Conservation (phyloP, 2,329 filamentous ascomycete genomes). For the Aspergillus sp. region DNA sequence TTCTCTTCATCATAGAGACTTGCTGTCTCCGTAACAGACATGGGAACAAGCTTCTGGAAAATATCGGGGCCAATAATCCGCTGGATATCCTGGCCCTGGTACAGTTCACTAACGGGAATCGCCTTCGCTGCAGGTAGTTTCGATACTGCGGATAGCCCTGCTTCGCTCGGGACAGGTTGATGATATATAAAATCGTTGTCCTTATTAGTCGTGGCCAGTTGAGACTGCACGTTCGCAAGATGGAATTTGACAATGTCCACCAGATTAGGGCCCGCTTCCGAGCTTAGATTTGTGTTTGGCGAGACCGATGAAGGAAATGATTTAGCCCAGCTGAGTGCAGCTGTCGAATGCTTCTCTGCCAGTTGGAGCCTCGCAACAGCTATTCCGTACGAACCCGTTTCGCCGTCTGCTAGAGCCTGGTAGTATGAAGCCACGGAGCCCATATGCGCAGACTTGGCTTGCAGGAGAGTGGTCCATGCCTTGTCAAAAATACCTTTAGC, state of each 20-base stretch:
- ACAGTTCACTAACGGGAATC: slow-evolving; percentile 93
- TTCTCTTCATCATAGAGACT: slow-evolving; percentile 99
- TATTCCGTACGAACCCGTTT: slow-evolving; percentile 80
- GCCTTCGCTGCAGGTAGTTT: slow-evolving; percentile 95
- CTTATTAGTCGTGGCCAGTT: slow-evolving; percentile 72
- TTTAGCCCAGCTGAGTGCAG: slow-evolving; percentile 73
- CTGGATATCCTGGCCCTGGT: slow-evolving; percentile 95
- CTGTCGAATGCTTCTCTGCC: slow-evolving; percentile 74
- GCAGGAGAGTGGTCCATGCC: slow-evolving; percentile 74
- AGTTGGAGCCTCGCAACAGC: slow-evolving; percentile 80
- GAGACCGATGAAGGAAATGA: slow-evolving; percentile 79
- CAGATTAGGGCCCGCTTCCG: slow-evolving; percentile 73
- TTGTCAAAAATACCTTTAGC: slow-evolving; percentile 91
- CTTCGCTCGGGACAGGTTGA: slow-evolving; percentile 82
- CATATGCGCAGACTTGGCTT: slow-evolving; percentile 77
- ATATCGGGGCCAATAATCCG: slow-evolving; percentile 95
- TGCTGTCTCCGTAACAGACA: slow-evolving; percentile 93
- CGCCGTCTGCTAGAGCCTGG: slow-evolving; percentile 86
- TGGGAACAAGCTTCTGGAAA: slow-evolving; percentile 93
- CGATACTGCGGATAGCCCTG: slow-evolving; percentile 74
- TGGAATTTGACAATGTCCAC: slow-evolving; percentile 85
- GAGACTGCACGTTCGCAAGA: slow-evolving; percentile 75
- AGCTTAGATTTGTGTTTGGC: slow-evolving; percentile 76
- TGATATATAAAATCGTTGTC: slow-evolving; percentile 99
- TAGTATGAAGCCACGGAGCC: slow-evolving; percentile 88